A percentile compares a stretch with the other conserved stretches of the same genome.
Conservation (phyloP, 2,329 filamentous ascomycete species). For the Penicillium occitanis region DNA sequence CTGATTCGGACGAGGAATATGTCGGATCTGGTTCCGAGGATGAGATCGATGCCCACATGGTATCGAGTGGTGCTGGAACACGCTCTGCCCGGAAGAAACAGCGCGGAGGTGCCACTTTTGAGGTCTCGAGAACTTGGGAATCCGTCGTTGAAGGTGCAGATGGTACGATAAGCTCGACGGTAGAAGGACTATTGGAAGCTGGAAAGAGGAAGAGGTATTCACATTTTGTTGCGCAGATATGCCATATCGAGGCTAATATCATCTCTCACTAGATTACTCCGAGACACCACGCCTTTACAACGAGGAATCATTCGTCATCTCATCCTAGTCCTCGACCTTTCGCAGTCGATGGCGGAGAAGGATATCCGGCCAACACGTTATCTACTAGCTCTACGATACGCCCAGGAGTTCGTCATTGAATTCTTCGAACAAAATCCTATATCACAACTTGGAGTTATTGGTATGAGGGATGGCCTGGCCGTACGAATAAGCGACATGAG, state of each 20-base stretch:
- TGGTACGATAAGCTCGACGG: conserved; percentile 68
- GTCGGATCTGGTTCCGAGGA: conserved; percentile 52
- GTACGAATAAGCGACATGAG: conserved; percentile 83
- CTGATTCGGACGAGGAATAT: conserved; percentile 55
- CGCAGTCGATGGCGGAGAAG: conserved; percentile 90
- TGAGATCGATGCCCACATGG: conserved; percentile 37
- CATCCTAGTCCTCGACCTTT: conserved; percentile 87
- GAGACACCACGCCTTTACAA: conserved; percentile 93
- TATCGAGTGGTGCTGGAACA: conserved; percentile 31
- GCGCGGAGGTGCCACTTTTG: conserved; percentile 44
- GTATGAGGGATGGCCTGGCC: conserved; percentile 89
- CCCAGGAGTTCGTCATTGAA: conserved; percentile 83
- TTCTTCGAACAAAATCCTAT: conserved; percentile 99
- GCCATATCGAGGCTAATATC: conserved; percentile 3
- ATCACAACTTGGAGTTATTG: conserved; percentile 87
- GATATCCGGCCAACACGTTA: conserved; percentile 88
- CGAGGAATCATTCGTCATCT: conserved; percentile 97
- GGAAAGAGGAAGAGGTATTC: conserved; percentile 71
- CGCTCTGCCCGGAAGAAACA: conserved; percentile 42
- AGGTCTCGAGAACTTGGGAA: conserved; percentile 59
- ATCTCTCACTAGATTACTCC: conserved; percentile 63
- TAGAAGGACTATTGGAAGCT: conserved; percentile 75
- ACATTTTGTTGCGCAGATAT: neutral
- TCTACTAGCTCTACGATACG: conserved; percentile 76
- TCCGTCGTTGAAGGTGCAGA: conserved; percentile 75